Conservation (phyloP, 1,139 yeast species). For the Kodamaea anthophila region DNA sequence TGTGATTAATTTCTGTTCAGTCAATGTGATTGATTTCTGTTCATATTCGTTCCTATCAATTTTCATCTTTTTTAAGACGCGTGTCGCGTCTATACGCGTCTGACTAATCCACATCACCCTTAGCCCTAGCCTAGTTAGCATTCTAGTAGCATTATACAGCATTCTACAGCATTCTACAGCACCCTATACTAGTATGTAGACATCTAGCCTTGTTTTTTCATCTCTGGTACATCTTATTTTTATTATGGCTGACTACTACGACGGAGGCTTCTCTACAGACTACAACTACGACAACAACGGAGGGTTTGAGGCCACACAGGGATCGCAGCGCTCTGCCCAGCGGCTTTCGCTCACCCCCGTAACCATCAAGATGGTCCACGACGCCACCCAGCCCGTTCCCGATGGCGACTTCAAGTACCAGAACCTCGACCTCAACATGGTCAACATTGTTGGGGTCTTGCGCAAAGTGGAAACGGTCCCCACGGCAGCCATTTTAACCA, state of each 20-base stretch:
- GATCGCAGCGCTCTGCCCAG: conserved; percentile 29
- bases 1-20: no score
- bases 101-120: no score
- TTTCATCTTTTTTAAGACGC: no score
- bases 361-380: conserved; percentile 72
- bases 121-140: no score
- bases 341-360: conserved; percentile 65
- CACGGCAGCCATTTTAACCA: conserved; percentile 46
- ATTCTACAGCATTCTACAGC: no score
- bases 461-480: conserved; percentile 54
- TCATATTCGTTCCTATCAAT: no score
- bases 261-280: conserved; percentile 24
- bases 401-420: conserved; percentile 73
- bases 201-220: no score
- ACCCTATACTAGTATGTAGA: no score
- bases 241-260: conserved; percentile 13
- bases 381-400: conserved; percentile 57
- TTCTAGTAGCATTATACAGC: no score
- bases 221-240: no score
- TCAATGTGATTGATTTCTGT: no score
- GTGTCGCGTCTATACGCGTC: no score
- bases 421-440: conserved; percentile 55
- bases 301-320: conserved; percentile 25
- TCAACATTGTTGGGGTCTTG: conserved; percentile 61
- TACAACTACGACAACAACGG: conserved; percentile 20